Conservation (phyloP, 305 asterid species). For the Fraxinus sp. region DNA sequence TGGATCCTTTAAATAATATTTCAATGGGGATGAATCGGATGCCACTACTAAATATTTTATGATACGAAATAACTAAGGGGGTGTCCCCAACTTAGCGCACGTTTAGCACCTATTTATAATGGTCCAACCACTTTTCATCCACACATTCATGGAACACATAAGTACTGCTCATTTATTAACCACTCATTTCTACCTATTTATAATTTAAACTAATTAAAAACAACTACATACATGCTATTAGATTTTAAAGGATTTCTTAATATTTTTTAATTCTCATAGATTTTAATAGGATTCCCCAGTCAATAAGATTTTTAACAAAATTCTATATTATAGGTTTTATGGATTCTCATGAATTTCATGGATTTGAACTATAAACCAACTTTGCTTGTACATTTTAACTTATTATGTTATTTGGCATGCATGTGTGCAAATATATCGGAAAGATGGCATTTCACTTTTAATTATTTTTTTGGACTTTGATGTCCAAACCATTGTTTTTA, state of each 20-base stretch:
- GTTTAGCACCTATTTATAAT: neutral
- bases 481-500: neutral
- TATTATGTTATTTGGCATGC: neutral
- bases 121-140: neutral
- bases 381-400: neutral
- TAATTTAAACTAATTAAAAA: neutral
- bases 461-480: neutral
- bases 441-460: neutral
- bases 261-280: neutral
- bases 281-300: neutral
- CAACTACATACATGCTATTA: neutral
- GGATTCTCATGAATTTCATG: neutral
- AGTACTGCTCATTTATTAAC: neutral
- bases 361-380: neutral
- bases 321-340: neutral
- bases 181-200: neutral
- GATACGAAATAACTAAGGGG: neutral
- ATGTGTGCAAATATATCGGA: neutral
- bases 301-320: neutral
- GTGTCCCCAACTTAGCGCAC: neutral
- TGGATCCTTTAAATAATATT: constrained; percentile 8
- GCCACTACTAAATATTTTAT: neutral
- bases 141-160: neutral
- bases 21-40: neutral
- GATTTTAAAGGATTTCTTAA: neutral